Conservation (phyloP, 2,329 filamentous ascomycete genomes). For the Cercospora citrullina region DNA sequence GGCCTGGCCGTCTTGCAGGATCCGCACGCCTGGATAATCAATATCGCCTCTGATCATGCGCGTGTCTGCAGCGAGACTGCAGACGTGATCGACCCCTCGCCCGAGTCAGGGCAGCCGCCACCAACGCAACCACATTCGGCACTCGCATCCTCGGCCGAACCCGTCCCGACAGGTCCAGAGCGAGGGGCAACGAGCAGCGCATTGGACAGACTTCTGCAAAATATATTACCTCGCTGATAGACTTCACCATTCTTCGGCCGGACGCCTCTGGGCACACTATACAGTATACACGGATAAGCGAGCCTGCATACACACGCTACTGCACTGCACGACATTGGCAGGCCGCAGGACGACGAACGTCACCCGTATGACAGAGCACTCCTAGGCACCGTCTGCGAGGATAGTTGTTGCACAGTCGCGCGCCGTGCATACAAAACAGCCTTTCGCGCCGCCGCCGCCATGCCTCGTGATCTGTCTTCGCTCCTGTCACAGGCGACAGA, state of each 20-base stretch:
- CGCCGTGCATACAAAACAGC: conserved; percentile 8
- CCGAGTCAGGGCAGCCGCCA: background rate
- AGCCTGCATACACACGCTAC: conserved; percentile 6
- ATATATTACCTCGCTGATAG: background rate
- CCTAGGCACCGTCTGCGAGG: conserved; percentile 1
- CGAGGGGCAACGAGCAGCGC: background rate
- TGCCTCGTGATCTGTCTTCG: conserved; percentile 46
- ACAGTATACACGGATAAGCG: background rate
- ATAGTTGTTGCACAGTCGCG: conserved; percentile 9
- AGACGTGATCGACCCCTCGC: conserved; percentile 1
- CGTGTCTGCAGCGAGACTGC: background rate
- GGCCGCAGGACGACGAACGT: conserved; percentile 9
- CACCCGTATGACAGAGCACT: conserved; percentile 11
- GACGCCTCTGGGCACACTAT: background rate
- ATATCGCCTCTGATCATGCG: conserved; percentile 1
- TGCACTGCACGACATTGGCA: conserved; percentile 2
- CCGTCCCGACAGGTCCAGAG: background rate
- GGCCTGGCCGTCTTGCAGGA: conserved; percentile 4
- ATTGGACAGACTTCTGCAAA: background rate
- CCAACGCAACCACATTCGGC: background rate
- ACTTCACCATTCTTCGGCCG: background rate
- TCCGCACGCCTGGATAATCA: conserved; percentile 1
- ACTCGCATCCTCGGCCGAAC: background rate
- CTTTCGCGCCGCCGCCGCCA: conserved; percentile 24
- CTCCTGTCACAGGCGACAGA: conserved; percentile 29